Evolutionary conservation across 371 early-diverging fungal genomes (phyloP).

Genomic region (Saksenaea oblongispora): DNA sequence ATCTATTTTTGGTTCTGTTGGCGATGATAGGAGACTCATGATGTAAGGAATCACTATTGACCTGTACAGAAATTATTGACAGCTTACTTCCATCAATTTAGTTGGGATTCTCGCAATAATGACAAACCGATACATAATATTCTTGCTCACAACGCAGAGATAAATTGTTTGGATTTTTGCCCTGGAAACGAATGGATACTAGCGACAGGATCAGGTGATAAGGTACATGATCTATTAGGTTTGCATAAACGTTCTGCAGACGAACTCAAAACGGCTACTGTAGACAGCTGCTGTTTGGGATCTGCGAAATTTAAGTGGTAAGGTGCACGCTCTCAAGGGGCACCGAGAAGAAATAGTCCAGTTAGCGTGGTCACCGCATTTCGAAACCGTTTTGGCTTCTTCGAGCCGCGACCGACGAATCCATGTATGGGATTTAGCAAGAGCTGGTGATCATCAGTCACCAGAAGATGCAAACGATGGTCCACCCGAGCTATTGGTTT

Average conservation of each 20-base stretch:
- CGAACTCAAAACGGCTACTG: not conserved
- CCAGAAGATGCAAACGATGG: slow-evolving; percentile 94
- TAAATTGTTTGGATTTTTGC: slow-evolving; percentile 95
- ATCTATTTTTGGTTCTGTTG: slow-evolving; percentile 91
- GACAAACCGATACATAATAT: slow-evolving; percentile 69
- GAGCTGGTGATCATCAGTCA: slow-evolving; percentile 88
- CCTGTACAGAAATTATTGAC: not conserved
- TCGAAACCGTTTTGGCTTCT: slow-evolving; percentile 90
- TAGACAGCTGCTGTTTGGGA: slow-evolving; percentile 96
- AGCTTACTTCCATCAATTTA: slow-evolving; percentile 27
- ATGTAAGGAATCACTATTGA: slow-evolving; percentile 55
- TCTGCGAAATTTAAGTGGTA: slow-evolving; percentile 80
- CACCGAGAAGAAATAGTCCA: slow-evolving; percentile 93
- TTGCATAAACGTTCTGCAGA: not conserved
- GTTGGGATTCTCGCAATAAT: slow-evolving; percentile 69
- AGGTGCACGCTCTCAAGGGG: slow-evolving; percentile 80
- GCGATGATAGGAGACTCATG: slow-evolving; percentile 89
- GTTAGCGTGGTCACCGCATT: slow-evolving; percentile 95
- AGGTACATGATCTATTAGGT: slow-evolving; percentile 37
- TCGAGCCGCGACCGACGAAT: slow-evolving; percentile 90
- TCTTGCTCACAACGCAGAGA: slow-evolving; percentile 87
- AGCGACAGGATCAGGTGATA: slow-evolving; percentile 96
- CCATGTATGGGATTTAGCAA: slow-evolving; percentile 93
- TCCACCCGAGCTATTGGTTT: slow-evolving; percentile 93
- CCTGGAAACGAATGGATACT: slow-evolving; percentile 88